Evolutionary conservation across 2,329 filamentous ascomycete species (phyloP).

Genomic region (Madurella mycetomatis): DNA sequence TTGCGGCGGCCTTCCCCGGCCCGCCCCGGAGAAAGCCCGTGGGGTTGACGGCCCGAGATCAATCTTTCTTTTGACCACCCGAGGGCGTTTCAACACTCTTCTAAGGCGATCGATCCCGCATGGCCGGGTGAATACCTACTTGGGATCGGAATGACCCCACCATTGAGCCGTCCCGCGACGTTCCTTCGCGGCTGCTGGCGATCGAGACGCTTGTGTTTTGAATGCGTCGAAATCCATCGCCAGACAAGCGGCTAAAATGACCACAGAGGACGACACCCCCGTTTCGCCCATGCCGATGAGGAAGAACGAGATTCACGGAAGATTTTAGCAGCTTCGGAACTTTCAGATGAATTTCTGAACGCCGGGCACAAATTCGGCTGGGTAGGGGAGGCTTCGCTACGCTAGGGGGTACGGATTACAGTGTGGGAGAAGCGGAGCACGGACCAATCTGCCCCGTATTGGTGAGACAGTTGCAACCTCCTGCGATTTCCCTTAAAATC

Average conservation of each 20-base stretch:
- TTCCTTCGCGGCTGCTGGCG: background rate
- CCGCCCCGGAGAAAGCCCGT: background rate
- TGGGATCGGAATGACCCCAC: background rate
- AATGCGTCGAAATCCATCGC: background rate
- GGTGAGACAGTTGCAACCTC: background rate
- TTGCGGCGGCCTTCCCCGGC: slow-evolving; percentile 2
- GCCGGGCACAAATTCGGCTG: too few species aligned
- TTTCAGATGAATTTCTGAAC: too few species aligned
- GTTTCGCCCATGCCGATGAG: too few species aligned
- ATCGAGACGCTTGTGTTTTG: background rate
- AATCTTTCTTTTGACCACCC: background rate
- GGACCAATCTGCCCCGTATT: background rate
- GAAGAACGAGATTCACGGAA: too few species aligned
- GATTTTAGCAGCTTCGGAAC: too few species aligned
- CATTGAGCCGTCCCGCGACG: background rate
- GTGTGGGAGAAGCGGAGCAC: background rate
- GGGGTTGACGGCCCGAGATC: too few species aligned
- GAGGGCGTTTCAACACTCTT: background rate
- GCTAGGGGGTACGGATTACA: background rate
- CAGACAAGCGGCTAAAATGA: slow-evolving; percentile 2
- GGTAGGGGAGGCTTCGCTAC: too few species aligned
- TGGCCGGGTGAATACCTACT: background rate
- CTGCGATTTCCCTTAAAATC: background rate
- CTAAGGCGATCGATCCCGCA: background rate
- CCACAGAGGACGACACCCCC: background rate